These are phyloP conservation scores for Pseudogymnoascus sp. DNA, from an alignment of 2,329 filamentous ascomycete species.

Conservation along the genomic window DNA sequence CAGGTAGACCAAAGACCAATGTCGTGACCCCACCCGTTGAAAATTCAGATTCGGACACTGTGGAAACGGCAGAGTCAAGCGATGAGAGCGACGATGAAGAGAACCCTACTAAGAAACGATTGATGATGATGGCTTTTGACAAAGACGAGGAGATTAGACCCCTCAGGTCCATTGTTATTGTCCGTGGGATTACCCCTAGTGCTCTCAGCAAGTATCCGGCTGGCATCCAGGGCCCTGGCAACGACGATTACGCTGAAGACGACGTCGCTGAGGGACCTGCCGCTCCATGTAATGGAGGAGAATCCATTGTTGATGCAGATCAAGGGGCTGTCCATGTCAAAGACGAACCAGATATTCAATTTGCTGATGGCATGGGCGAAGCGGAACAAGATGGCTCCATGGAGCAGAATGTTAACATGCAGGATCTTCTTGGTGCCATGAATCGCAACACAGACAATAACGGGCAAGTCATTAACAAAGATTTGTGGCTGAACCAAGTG, in stretches of 20 bases:
- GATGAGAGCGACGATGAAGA: not conserved
- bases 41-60: not conserved
- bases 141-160: not conserved
- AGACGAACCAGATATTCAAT: not conserved
- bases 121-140: conserved; percentile 5
- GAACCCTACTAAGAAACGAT: not conserved
- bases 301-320: too few relatives aligned
- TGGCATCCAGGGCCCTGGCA: not conserved
- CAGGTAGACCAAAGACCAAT: not conserved
- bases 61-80: not conserved
- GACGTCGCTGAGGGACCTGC: not conserved
- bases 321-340: not conserved
- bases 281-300: not conserved
- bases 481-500: not conserved
- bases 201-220: not conserved
- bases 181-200: not conserved
- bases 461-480: not conserved
- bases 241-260: not conserved
- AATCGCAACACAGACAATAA: not conserved
- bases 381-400: not conserved
- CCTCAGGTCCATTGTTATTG: not conserved
- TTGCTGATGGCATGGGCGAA: not conserved
- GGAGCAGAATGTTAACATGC: not conserved
- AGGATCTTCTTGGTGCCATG: not conserved
- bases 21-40: not conserved